Conservation (phyloP, 805 yeast genomes). For the Helenozyma rhizophorensis region DNA sequence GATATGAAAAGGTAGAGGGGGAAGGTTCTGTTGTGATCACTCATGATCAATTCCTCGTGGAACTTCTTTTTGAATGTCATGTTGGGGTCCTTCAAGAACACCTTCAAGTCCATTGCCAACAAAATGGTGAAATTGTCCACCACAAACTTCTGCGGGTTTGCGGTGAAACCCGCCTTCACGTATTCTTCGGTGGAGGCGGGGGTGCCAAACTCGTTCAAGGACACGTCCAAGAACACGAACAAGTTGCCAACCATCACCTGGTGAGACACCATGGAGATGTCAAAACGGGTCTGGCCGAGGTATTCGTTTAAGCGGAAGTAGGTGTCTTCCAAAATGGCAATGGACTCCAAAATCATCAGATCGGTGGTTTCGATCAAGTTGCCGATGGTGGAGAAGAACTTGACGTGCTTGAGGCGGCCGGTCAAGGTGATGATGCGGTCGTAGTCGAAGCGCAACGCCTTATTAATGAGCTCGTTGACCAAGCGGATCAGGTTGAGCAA, state of each 20-base stretch:
- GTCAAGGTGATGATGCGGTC: constrained; percentile 42
- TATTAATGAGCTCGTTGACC: constrained; percentile 40
- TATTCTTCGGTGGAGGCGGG: constrained; percentile 42
- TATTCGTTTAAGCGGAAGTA: constrained; percentile 34
- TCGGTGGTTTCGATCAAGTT: constrained; percentile 38
- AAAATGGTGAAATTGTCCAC: constrained; percentile 44
- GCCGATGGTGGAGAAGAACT: constrained; percentile 42
- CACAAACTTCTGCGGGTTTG: constrained; percentile 40
- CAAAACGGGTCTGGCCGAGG: constrained; percentile 31
- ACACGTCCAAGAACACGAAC: constrained; percentile 33
- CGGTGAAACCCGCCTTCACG: constrained; percentile 44
- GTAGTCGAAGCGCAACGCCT: constrained; percentile 39
- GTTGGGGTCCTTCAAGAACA: constrained; percentile 53
- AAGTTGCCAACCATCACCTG: constrained; percentile 38
- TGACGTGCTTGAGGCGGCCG: constrained; percentile 44
- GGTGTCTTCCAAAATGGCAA: constrained; percentile 27
- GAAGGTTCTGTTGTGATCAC: constrained; percentile 45
- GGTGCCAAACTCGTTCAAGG: constrained; percentile 40
- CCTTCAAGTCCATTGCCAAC: constrained; percentile 49
- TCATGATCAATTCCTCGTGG: constrained; percentile 63
- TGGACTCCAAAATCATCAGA: constrained; percentile 25
- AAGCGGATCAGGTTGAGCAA: constrained; percentile 41
- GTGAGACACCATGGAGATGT: constrained; percentile 36
- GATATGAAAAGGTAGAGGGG: constrained; percentile 43
- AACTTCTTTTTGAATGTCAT: constrained; percentile 57